Conservation (phyloP, 768 basidiomycete genomes). For the Podaxis mareebaensis region DNA sequence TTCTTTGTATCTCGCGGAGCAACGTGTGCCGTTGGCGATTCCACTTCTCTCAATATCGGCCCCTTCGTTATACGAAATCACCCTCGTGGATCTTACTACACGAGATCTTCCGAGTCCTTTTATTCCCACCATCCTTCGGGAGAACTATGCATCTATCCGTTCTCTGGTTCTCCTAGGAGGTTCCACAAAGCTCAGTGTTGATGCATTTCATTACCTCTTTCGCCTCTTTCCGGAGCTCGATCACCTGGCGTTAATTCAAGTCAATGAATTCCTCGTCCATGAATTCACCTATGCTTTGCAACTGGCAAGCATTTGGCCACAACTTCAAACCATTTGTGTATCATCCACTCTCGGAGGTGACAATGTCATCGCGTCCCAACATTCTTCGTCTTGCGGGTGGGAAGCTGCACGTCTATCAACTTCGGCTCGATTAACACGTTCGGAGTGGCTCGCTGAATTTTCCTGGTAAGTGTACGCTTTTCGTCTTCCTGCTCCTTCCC, state of each 20-base stretch:
- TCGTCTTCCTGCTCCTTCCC: not conserved
- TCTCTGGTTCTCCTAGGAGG: not conserved
- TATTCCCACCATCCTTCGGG: not conserved
- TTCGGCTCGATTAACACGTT: not conserved
- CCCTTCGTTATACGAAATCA: slow-evolving; percentile 14
- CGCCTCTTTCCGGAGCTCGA: not conserved
- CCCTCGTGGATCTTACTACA: not conserved
- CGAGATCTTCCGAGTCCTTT: not conserved
- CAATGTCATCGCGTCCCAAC: not conserved
- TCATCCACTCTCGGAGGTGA: not conserved
- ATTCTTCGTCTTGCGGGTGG: not conserved
- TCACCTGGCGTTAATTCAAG: not conserved
- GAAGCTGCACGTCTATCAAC: not conserved
- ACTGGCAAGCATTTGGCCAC: not conserved
- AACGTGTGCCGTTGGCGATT: slow-evolving; percentile 23
- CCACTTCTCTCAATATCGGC: slow-evolving; percentile 26
- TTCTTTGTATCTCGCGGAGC: slow-evolving; percentile 24
- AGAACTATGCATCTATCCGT: not conserved
- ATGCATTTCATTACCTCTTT: not conserved
- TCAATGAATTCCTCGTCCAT: not conserved
- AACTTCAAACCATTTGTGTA: not conserved
- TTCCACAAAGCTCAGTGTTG: not conserved
- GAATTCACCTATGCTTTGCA: not conserved
- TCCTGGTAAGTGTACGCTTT: not conserved
- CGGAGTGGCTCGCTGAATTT: not conserved